Evolutionary conservation across 2,329 filamentous ascomycete genomes (phyloP).

Genomic region (Claviceps fusiformis): DNA sequence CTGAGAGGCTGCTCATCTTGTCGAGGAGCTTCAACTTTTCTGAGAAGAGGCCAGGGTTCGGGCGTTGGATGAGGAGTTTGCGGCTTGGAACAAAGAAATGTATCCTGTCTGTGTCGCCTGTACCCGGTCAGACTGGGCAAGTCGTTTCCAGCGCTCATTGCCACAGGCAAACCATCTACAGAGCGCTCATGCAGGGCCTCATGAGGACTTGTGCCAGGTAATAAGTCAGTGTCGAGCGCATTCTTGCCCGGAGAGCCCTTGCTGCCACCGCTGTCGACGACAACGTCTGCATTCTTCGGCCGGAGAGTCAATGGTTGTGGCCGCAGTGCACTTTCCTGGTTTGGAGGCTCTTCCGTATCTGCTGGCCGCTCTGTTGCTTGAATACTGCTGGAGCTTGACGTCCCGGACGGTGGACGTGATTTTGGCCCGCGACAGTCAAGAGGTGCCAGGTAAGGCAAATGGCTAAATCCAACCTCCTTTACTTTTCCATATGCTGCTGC

Average conservation of each 20-base stretch:
- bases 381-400: neutral
- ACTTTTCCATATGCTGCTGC: neutral
- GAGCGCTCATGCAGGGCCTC: neutral
- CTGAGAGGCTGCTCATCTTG: neutral
- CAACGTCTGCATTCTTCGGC: neutral
- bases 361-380: neutral
- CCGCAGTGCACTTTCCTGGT: neutral
- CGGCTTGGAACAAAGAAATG: slow-evolving; percentile 5
- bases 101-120: slow-evolving; percentile 6
- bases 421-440: neutral
- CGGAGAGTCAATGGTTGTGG: slow-evolving; percentile 1
- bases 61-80: neutral
- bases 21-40: neutral
- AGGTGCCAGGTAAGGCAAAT: neutral
- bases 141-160: neutral
- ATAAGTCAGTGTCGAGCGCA: neutral
- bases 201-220: neutral
- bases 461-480: neutral
- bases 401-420: neutral
- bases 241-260: neutral
- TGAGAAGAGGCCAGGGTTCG: slow-evolving; percentile 8
- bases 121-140: slow-evolving; percentile 7
- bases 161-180: neutral
- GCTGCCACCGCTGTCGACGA: neutral
- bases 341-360: neutral